Evolutionary conservation across 495 filamentous ascomycete species (phyloP), one percentile per base, ranked within the genome.

Genomic region (Lentithecium fluviatile): DNA sequence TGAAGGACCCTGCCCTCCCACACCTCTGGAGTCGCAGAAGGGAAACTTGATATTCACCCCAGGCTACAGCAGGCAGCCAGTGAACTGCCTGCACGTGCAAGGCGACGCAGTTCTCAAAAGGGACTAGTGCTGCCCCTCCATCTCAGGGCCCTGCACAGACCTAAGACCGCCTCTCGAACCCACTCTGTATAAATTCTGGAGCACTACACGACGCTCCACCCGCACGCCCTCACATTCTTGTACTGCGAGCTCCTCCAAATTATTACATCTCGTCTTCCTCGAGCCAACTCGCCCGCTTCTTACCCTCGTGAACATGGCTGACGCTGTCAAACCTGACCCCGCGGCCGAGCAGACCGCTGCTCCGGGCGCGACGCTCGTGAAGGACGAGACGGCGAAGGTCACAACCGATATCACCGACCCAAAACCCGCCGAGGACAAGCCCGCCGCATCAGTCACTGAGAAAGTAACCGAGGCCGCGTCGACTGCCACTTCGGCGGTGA

Each of bases 401-500:
- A 69, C 66, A 12, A 65, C 37, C 20, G 60, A 38, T 19, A 42
- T 52, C 11, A 65, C 60, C 32, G 65, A 69, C 8, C 29, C 58
- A 12, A 58, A 63, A 45, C 8, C 60, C 3, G 37, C 45, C 8
- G 55, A 67, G 26, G 60, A 71, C 88, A 95, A 81, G 89, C 90
- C 69, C 93, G 89, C 66, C 23, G 23, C 73, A 52, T 70, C 74
- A 20, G 73, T 77, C 59, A 68, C 72, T 38, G 58, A 67, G 45
- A 73, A 73, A 68, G 66, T 78, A 47, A 62, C 75, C 23, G 75
- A 78, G 37, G 73, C 77, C 45, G 78, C 76, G 50, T 75, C 80
- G 52, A 75, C 75, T 32, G 75, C 78, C n/a, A 74, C 78, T 24
- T 64, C 77, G 25, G 83, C 82, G 61, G 83, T 85, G 32, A 82